Base-by-base conservation (phyloP, 2,329 filamentous ascomycete species). In the Arthroderma sp. region DNA sequence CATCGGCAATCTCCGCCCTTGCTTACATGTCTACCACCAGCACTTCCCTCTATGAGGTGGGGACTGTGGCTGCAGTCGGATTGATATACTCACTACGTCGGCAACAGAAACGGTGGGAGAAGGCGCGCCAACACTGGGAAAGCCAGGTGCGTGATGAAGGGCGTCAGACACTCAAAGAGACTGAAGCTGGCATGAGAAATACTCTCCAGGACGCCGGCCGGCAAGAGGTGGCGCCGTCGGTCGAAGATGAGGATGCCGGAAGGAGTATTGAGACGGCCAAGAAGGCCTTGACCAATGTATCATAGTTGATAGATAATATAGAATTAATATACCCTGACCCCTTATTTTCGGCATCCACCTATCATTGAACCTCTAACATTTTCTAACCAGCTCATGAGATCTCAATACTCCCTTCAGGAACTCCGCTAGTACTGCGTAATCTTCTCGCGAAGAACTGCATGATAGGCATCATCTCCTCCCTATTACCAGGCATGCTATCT, bases 381-480 rank as follows among this genome's bases (percentile, higher is more conserved):
- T 43, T 29, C n/a, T 36, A 43, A 32, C 29, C 10, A 22, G 27
- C 31, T 57, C 48, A 62, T 27, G 55, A 55, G 52, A 70, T 54
- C 51, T 70, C 66, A 32, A 70, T 54, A 54, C 63, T 65, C 2
- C 65, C 68, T 50, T 66, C 66, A 0, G 66, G 68, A 36, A 70
- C 66, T 30, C 68, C 68, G 43, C 63, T 58, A 46, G 61, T 58
- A 56, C 66, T 70, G 46, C 60, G 58, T 48, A 70, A 52, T 40
- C 63, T 55, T 32, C 65, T 56, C 22, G 64, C 66, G 53, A 70
- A 74, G 60, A 80, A 95, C 57, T 82, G 77, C 86, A 95, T 95
- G 48, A 95, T 74, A 0, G 88, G 87, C 56, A 88, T 58, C 74
- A 93, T 88, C 70, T 96, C 88, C 7, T 93, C 86, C 43, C 82